Evolutionary conservation across 2,329 filamentous ascomycete species (phyloP), one percentile per base, ranked within the genome.

Genomic region (Penicillium sp.): DNA sequence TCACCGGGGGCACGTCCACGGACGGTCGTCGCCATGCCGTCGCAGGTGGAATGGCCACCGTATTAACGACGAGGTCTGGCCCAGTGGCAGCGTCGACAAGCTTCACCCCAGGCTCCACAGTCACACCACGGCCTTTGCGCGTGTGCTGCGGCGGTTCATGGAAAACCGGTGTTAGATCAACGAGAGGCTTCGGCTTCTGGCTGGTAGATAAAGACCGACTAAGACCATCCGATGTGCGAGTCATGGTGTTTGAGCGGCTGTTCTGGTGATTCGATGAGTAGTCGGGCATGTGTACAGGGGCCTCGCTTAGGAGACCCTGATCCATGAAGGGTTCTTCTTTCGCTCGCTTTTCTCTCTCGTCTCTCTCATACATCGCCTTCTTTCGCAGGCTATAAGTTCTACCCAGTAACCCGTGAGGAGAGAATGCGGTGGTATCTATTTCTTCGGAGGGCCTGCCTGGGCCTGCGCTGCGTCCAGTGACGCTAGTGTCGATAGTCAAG

Each of bases 161-260:
- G 59, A 84, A 85, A 40, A 75, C 73, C 0, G 82, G 81, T 0
- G 81, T 82, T 32, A 89, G 74, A 58, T 87, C 85, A 24, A 89
- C 69, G 5, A 89, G 74, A 1, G 86, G 85, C 51, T 81, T 81
- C 2, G 75, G 74, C 57, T 66, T 70, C 20, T 66, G 62, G 5
- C 59, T 64, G 41, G 65, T 55, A 1, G 77, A 78, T n/a, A 64
- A 66, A n/a, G 71, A 71, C 40, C 75, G 71, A 32, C 68, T 66
- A 4, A 76, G 67, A 31, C 39, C 24, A 37, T 63, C 62, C 1
- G 62, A 57, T 2, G 49, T 50, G 2, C 59, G 56, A 3, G 58
- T 62, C 52, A 68, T 64, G 18, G 66, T 68, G 51, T 66, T 68
- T 23, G 60, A 59, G 13, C 64, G 65, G 35, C 59, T 65, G 32